Base-by-base conservation (phyloP, 441 rosid genomes). In the Eruca vesicaria region DNA sequence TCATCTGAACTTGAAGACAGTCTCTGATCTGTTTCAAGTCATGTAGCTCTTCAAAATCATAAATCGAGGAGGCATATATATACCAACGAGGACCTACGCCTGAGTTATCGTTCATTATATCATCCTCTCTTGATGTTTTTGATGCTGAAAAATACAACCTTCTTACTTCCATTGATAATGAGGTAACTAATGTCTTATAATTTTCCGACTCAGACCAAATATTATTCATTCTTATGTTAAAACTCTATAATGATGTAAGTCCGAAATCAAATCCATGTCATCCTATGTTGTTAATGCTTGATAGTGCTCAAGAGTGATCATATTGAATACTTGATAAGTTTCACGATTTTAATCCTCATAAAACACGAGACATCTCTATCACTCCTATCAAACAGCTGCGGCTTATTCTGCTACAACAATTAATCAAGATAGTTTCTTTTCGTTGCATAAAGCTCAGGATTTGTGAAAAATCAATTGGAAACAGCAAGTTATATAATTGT, bases 191-290 rank as follows among this genome's bases (percentile, higher is more conserved):
- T 15, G 4, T 6, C 56, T 20, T 68, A 52, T 12, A 38, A 29
- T 19, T 28, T 14, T 16, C 55, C 41, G 15, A 31, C 66, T 43
- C 16, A 5, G 14, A 68, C 59, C 53, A 36, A 41, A 45, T 59
- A 57, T 36, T 55, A 9, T 8, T 38, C 3, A 7, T 38, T 1
- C 5, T n/a, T 15, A 12, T 35, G 32, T 60, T 67, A 14, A 86
- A 90, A 86, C 97, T 91, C 55, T 97, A 96, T 80, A 94, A 71
- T 32, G 88, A 93, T 48, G 98, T 97, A 76, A 90, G 92, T 61
- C 81, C 78, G 43, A 92, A 89, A 80, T 93, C 80, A 86, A 87
- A 74, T 91, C 98, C 79, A 89, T 89, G 87, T 90, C 53, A 76
- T 71, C 59, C 97, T 97, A 53, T 93, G 92, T 66, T 86, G 89